Conservation (phyloP, 2,329 filamentous ascomycete genomes). For the Beauveria sp. region DNA sequence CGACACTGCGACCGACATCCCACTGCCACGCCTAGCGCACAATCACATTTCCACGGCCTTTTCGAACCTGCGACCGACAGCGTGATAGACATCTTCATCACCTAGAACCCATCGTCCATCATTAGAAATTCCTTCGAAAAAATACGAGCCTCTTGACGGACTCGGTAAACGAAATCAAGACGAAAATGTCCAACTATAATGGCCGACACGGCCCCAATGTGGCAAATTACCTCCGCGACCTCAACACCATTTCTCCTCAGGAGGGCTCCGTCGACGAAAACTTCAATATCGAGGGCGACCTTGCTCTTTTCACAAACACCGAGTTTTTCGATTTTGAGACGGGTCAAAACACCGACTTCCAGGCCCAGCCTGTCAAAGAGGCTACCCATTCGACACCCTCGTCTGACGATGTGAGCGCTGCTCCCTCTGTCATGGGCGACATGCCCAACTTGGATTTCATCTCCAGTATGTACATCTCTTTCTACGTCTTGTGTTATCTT, state of each 20-base stretch:
- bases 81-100: neutral
- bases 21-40: neutral
- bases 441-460: constrained; percentile 44
- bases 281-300: constrained; percentile 60
- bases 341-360: constrained; percentile 51
- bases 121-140: neutral
- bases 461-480: constrained; percentile 32
- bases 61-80: neutral
- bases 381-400: constrained; percentile 25
- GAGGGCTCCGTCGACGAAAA: constrained; percentile 45
- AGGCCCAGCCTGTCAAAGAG: constrained; percentile 41
- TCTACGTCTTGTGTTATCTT: neutral
- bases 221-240: constrained; percentile 78
- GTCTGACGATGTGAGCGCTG: constrained; percentile 31
- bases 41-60: neutral
- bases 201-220: constrained; percentile 78
- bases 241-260: constrained; percentile 67
- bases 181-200: constrained; percentile 62
- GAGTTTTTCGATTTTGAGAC: constrained; percentile 75
- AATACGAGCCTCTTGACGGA: neutral
- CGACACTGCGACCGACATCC: neutral
- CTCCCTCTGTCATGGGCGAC: constrained; percentile 36
- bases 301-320: constrained; percentile 74
- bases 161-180: neutral
- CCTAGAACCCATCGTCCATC: neutral